Evolutionary conservation across 345 rosid genomes (phyloP).

Genomic region (Populus davidiana): DNA sequence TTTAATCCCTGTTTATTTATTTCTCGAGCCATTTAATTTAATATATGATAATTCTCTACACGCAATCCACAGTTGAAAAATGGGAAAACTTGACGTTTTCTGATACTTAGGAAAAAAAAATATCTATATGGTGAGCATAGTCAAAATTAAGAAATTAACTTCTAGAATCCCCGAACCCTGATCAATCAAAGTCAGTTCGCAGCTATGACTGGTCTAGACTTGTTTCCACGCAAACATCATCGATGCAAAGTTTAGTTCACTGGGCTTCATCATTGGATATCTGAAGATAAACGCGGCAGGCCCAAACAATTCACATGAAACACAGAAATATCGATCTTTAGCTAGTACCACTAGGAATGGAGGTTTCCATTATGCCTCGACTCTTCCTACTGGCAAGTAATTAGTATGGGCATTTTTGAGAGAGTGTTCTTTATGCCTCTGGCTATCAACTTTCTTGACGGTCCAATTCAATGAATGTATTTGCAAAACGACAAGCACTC

Average conservation of each 20-base stretch:
- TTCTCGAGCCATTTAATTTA: too few relatives aligned
- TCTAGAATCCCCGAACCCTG: neutral
- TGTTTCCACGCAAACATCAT: neutral
- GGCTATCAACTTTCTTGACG: too few relatives aligned
- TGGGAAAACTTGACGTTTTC: neutral
- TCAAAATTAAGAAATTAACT: too few relatives aligned
- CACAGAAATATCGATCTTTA: neutral
- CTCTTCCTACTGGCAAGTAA: neutral
- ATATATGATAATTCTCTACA: neutral
- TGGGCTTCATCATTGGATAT: neutral
- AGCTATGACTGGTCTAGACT: neutral
- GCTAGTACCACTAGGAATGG: neutral
- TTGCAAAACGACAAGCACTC: neutral
- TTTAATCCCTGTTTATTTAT: too few relatives aligned
- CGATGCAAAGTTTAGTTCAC: neutral
- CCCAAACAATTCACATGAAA: neutral
- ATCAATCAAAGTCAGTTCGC: too few relatives aligned
- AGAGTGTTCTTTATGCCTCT: too few relatives aligned
- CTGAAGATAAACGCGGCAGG: neutral
- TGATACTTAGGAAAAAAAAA: neutral
- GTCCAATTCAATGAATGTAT: neutral
- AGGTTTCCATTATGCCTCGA: neutral
- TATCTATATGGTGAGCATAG: neutral
- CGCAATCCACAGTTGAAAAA: neutral
- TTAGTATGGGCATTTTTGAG: too few relatives aligned